A percentile compares a stretch with the other conserved stretches of the same genome.
Evolutionary conservation across 2,329 filamentous ascomycete species (phyloP).

Genomic region (Fusarium haematococcum): DNA sequence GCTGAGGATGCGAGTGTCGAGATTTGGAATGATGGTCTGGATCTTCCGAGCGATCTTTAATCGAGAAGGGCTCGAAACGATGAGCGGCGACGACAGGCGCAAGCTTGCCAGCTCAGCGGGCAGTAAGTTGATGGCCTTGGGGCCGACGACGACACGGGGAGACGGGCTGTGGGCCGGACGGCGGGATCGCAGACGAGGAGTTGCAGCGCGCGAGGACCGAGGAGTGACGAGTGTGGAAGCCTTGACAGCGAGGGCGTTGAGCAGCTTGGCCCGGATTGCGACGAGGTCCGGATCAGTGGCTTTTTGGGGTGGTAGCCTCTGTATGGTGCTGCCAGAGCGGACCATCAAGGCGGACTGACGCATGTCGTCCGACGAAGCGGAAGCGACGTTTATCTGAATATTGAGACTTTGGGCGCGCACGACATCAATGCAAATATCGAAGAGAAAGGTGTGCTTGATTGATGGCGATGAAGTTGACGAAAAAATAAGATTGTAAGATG

Average conservation of each 20-base stretch:
- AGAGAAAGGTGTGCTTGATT: not conserved
- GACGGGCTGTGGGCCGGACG: conserved; percentile 13
- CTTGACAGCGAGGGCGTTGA: conserved; percentile 30
- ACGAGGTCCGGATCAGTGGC: conserved; percentile 33
- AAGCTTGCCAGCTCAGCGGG: conserved; percentile 50
- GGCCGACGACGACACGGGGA: conserved; percentile 52
- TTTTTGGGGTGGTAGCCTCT: conserved; percentile 18
- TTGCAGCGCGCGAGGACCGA: conserved; percentile 8
- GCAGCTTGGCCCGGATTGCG: conserved; percentile 20
- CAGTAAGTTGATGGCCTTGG: conserved; percentile 48
- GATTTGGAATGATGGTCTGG: conserved; percentile 49
- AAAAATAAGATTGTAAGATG: conserved; percentile 14
- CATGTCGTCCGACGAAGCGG: conserved; percentile 7
- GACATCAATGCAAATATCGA: conserved; percentile 26
- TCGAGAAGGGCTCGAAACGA: conserved; percentile 54
- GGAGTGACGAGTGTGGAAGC: conserved; percentile 29
- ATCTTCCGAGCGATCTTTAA: conserved; percentile 50
- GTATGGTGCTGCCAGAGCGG: conserved; percentile 12
- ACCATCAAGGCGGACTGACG: conserved; percentile 35
- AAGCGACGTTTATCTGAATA: not conserved
- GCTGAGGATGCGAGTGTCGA: conserved; percentile 49
- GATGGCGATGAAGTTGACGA: not conserved
- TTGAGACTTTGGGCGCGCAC: not conserved
- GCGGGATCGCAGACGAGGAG: not conserved
- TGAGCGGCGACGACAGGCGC: conserved; percentile 49